A percentile compares a stretch with the other conserved stretches of the same genome.
phyloP scores from a whole-genome alignment of 169 alveolate species.

The Cryptosporidium xiaoi region DNA sequence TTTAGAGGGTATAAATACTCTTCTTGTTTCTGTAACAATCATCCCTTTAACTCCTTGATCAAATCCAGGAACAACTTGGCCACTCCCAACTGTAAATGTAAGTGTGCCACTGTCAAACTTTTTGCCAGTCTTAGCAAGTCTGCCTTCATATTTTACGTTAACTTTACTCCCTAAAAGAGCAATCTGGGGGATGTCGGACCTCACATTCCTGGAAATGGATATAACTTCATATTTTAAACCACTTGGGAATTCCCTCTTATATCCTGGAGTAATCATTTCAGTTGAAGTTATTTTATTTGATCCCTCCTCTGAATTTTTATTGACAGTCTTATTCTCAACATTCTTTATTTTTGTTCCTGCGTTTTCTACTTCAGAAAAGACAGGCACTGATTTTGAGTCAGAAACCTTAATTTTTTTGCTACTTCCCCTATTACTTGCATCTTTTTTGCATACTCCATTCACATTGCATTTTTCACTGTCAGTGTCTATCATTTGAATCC shows the following conservation, averaged over 20 bases:
- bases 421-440: background rate
- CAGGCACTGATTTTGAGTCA: background rate
- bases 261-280: conserved; percentile 44
- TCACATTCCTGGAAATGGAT: conserved; percentile 39
- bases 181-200: conserved; percentile 51
- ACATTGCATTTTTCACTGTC: conserved; percentile 5
- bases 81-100: conserved; percentile 72
- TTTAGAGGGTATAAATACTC: conserved; percentile 75
- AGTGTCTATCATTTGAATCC: too few relatives aligned
- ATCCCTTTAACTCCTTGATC: conserved; percentile 81
- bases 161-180: conserved; percentile 68
- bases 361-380: background rate
- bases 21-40: conserved; percentile 77
- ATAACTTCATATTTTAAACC: conserved; percentile 67
- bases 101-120: conserved; percentile 72
- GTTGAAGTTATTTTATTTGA: background rate
- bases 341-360: background rate
- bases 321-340: background rate
- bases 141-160: conserved; percentile 72
- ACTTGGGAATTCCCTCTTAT: conserved; percentile 36
- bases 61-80: conserved; percentile 77
- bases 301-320: conserved; percentile 4
- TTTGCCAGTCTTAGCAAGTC: conserved; percentile 67
- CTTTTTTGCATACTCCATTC: too few relatives aligned
- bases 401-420: background rate